These are phyloP conservation scores for Monilinia vaccinii-corymbosi DNA, from an alignment of 2,329 filamentous ascomycete species.

Conservation along the genomic window DNA sequence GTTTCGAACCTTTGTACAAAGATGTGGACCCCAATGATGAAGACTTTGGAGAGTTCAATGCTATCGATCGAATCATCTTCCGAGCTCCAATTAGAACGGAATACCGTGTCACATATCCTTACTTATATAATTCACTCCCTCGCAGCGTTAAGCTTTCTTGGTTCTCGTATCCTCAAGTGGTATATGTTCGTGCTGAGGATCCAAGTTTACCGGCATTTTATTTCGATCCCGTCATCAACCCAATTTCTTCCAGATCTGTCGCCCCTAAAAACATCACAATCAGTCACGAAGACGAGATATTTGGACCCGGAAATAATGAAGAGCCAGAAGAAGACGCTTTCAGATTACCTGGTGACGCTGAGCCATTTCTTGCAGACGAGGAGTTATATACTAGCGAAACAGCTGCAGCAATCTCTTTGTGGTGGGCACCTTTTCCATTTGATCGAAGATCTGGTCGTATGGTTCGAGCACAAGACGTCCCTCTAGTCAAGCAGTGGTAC, in stretches of 20 bases:
- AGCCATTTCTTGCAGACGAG: slow-evolving; percentile 85
- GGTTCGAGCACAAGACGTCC: slow-evolving; percentile 95
- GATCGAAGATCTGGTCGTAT: slow-evolving; percentile 88
- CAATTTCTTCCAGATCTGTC: slow-evolving; percentile 89
- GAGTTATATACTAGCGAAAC: slow-evolving; percentile 85
- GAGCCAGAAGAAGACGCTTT: slow-evolving; percentile 71
- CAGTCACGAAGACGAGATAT: slow-evolving; percentile 89
- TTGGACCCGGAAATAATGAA: slow-evolving; percentile 68
- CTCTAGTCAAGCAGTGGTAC: slow-evolving; percentile 97
- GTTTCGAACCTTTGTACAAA: slow-evolving; percentile 96
- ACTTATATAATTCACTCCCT: slow-evolving; percentile 91
- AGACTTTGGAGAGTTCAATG: slow-evolving; percentile 99
- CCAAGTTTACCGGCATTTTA: slow-evolving; percentile 90
- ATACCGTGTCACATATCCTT: slow-evolving; percentile 89
- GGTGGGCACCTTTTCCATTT: slow-evolving; percentile 98
- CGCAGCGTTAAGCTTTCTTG: slow-evolving; percentile 87
- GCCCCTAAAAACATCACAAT: slow-evolving; percentile 89
- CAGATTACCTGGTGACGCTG: slow-evolving; percentile 65
- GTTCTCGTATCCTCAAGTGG: slow-evolving; percentile 89
- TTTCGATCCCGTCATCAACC: slow-evolving; percentile 96
- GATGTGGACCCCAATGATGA: slow-evolving; percentile 98
- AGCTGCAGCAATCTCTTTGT: slow-evolving; percentile 80
- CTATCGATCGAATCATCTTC: slow-evolving; percentile 98
- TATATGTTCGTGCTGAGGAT: slow-evolving; percentile 83
- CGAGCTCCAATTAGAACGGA: slow-evolving; percentile 90